Evolutionary conservation across 2,329 filamentous ascomycete genomes (phyloP).

Genomic region (Fusarium vanettenii): DNA sequence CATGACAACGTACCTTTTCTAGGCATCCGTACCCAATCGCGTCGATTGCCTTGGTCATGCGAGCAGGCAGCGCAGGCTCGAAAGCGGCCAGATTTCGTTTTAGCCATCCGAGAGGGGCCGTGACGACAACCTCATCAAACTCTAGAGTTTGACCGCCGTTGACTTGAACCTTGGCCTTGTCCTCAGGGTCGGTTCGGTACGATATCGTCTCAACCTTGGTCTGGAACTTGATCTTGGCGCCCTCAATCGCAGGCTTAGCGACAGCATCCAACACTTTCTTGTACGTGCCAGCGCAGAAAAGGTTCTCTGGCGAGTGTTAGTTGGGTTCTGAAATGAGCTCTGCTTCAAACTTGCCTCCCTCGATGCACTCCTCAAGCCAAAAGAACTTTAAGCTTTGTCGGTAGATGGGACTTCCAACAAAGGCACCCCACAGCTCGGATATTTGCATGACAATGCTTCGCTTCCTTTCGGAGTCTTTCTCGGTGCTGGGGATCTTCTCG

Average conservation of each 20-base stretch:
- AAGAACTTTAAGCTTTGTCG: constrained; percentile 80
- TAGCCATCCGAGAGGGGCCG: constrained; percentile 76
- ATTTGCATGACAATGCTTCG: constrained; percentile 61
- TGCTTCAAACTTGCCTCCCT: constrained; percentile 64
- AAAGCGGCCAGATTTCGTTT: constrained; percentile 71
- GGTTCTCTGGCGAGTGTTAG: constrained; percentile 59
- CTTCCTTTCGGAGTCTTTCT: constrained; percentile 53
- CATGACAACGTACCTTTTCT: constrained; percentile 67
- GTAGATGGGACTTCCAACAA: constrained; percentile 73
- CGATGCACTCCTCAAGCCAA: constrained; percentile 82
- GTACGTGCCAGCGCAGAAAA: constrained; percentile 71
- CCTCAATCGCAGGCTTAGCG: constrained; percentile 65
- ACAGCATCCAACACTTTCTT: constrained; percentile 68
- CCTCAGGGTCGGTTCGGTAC: constrained; percentile 40
- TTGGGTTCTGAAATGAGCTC: background rate
- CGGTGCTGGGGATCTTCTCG: constrained; percentile 59
- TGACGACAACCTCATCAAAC: constrained; percentile 78
- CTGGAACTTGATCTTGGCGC: constrained; percentile 64
- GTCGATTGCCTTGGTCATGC: constrained; percentile 70
- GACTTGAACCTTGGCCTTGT: constrained; percentile 58
- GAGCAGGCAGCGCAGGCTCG: constrained; percentile 67
- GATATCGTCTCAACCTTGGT: constrained; percentile 60
- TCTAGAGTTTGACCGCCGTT: constrained; percentile 56
- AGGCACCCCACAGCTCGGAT: constrained; percentile 76
- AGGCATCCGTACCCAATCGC: constrained; percentile 76